phyloP scores from a whole-genome alignment of 306 rosid genomes.

The Pueraria montana region DNA sequence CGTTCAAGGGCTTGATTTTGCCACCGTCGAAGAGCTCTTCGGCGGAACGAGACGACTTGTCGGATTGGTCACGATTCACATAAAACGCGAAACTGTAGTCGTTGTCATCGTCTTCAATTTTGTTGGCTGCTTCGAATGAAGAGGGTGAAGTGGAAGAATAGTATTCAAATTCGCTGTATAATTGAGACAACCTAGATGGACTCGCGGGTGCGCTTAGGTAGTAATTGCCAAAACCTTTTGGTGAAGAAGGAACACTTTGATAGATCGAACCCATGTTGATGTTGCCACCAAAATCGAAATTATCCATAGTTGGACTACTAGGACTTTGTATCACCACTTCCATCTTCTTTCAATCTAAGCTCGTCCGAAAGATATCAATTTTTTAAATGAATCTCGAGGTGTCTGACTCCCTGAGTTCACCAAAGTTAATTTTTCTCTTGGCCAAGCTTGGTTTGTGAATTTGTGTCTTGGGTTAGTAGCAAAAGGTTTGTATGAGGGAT shows the following conservation, averaged over 20 bases:
- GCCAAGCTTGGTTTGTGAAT: background rate
- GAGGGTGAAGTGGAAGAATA: background rate
- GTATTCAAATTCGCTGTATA: constrained; percentile 59
- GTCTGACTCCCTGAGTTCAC: too few species aligned
- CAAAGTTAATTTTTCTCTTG: background rate
- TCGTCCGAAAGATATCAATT: too few species aligned
- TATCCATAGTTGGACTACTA: constrained; percentile 52
- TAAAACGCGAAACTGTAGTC: constrained; percentile 72
- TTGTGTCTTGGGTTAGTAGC: constrained; percentile 26
- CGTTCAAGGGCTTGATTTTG: constrained; percentile 62
- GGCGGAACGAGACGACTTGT: constrained; percentile 72
- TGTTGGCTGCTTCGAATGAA: constrained; percentile 13
- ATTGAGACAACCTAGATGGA: constrained; percentile 66
- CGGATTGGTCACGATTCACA: constrained; percentile 54
- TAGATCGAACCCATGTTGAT: constrained; percentile 56
- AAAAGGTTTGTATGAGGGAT: constrained; percentile 15
- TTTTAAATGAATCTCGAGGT: too few species aligned
- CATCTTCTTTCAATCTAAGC: constrained; percentile 50
- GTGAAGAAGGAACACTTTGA: constrained; percentile 74
- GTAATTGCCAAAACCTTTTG: constrained; percentile 71
- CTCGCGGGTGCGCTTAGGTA: constrained; percentile 85
- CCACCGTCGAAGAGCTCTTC: constrained; percentile 93
- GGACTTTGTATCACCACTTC: constrained; percentile 71
- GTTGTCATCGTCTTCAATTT: background rate
- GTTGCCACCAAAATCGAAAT: constrained; percentile 59